A percentile compares a stretch with the other conserved stretches of the same genome.
Evolutionary conservation across 2,329 filamentous ascomycete genomes (phyloP).

Genomic region (Trichophyton verrucosum): DNA sequence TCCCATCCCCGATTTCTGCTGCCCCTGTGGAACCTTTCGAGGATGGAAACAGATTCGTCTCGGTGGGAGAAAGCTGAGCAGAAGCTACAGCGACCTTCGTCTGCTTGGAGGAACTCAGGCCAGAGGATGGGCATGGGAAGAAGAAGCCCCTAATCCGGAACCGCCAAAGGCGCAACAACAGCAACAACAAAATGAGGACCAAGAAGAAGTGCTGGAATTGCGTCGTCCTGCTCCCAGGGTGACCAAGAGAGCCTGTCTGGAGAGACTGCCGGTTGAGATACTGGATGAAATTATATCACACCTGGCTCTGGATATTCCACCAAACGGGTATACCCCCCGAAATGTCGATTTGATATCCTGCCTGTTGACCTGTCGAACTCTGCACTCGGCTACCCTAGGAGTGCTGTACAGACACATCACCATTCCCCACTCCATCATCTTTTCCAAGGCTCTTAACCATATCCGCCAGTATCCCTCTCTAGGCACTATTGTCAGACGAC

Average conservation of each 20-base stretch:
- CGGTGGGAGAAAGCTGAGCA: constrained; percentile 32
- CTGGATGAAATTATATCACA: constrained; percentile 63
- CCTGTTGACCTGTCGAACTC: constrained; percentile 59
- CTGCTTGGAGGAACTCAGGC: constrained; percentile 24
- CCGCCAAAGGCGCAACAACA: constrained; percentile 17
- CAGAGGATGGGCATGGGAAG: constrained; percentile 34
- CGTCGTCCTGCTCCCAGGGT: constrained; percentile 13
- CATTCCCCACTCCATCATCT: constrained; percentile 70
- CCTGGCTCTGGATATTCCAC: constrained; percentile 59
- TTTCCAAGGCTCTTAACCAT: constrained; percentile 65
- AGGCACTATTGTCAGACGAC: constrained; percentile 61
- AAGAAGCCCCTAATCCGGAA: constrained; percentile 11
- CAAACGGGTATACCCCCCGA: constrained; percentile 62
- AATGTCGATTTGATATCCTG: constrained; percentile 69
- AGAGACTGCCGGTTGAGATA: constrained; percentile 57
- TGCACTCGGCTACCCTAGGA: constrained; percentile 60
- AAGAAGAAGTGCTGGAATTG: too few relatives aligned
- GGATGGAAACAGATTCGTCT: constrained; percentile 36
- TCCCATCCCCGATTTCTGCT: constrained; percentile 32
- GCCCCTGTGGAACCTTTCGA: constrained; percentile 34
- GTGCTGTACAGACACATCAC: constrained; percentile 70
- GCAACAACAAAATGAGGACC: neutral
- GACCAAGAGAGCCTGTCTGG: constrained; percentile 41
- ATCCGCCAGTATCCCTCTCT: constrained; percentile 54
- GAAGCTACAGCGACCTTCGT: constrained; percentile 34